phyloP scores from a whole-genome alignment of 2,329 filamentous ascomycete genomes.

The Trichoderma sp. region DNA sequence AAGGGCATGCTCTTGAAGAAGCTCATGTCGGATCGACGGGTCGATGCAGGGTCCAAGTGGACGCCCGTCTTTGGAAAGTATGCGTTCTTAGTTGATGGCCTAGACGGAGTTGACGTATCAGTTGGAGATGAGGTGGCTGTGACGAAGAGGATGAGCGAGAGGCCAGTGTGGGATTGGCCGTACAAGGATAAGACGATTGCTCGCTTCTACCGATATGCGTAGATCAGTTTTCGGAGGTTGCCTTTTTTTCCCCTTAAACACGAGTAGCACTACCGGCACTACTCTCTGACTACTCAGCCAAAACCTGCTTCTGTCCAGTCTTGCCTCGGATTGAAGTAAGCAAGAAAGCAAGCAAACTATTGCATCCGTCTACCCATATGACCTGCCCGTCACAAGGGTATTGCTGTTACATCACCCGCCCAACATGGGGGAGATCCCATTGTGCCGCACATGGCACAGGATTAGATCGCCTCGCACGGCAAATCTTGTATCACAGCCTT shows the following conservation, averaged over 20 bases:
- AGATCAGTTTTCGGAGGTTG: background rate
- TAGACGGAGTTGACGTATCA: conserved; percentile 37
- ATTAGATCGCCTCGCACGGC: background rate
- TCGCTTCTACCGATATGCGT: conserved; percentile 18
- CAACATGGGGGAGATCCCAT: background rate
- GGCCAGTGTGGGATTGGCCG: conserved; percentile 56
- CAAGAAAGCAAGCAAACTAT: background rate
- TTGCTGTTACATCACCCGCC: background rate
- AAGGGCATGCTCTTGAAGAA: conserved; percentile 65
- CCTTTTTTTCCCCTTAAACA: background rate
- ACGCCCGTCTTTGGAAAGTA: conserved; percentile 73
- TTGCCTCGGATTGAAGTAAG: background rate
- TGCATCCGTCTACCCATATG: background rate
- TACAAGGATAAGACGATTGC: conserved; percentile 3
- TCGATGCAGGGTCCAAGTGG: conserved; percentile 66
- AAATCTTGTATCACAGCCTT: background rate
- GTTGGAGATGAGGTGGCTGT: conserved; percentile 59
- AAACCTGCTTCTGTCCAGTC: background rate
- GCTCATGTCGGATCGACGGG: conserved; percentile 66
- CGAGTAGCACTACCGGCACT: background rate
- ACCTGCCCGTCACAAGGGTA: background rate
- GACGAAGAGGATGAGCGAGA: conserved; percentile 47
- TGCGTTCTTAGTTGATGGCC: conserved; percentile 51
- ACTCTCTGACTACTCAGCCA: background rate
- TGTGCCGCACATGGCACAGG: background rate